Conservation (phyloP, 2,329 filamentous ascomycete genomes). For the Colletotrichum sp. region DNA sequence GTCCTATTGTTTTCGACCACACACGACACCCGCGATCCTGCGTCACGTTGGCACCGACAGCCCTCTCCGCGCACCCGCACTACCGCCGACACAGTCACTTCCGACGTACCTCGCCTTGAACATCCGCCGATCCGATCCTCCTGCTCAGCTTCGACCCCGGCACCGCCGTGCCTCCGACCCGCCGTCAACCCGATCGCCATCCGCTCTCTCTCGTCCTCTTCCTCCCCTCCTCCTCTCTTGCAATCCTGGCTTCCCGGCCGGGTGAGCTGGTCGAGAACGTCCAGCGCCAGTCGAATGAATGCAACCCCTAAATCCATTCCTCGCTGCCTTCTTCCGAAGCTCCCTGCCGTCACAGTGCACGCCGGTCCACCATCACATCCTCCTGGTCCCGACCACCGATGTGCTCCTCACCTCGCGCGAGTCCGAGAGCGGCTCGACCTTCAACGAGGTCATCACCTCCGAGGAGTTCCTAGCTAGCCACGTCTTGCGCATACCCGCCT, state of each 20-base stretch:
- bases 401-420: constrained; percentile 88
- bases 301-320: constrained; percentile 98
- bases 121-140: not conserved
- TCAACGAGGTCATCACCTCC: constrained; percentile 81
- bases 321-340: constrained; percentile 98
- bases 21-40: not conserved
- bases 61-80: not conserved
- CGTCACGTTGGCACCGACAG: not conserved
- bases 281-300: constrained; percentile 51
- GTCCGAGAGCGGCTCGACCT: constrained; percentile 77
- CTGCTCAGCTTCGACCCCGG: not conserved
- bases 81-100: not conserved
- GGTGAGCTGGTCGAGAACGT: constrained; percentile 21
- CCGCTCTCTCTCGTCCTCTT: not conserved
- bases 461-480: constrained; percentile 98
- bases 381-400: constrained; percentile 93
- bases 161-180: not conserved
- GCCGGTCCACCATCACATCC: constrained; percentile 88
- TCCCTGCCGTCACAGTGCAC: constrained; percentile 89
- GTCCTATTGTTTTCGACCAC: not conserved
- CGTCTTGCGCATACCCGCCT: constrained; percentile 80
- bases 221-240: not conserved
- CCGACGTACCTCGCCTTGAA: not conserved
- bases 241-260: constrained; percentile 22
- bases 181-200: not conserved